Evolutionary conservation across 257 asterid species (phyloP).

Genomic region (Solanum sejunctum): DNA sequence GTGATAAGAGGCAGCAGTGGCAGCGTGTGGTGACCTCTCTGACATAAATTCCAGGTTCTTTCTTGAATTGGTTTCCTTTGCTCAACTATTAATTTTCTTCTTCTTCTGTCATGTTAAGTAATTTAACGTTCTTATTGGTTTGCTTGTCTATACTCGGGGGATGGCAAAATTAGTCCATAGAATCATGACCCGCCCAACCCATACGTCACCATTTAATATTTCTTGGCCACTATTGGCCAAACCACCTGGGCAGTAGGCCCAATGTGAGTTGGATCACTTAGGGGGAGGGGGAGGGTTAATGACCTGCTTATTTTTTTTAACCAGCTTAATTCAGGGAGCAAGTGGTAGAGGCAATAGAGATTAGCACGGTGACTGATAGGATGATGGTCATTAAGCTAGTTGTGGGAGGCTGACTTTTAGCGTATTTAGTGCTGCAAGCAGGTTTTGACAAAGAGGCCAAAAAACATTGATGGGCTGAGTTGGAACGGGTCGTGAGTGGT

Average conservation of each 20-base stretch:
- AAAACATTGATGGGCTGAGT: not conserved
- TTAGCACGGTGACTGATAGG: not conserved
- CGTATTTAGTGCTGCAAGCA: not conserved
- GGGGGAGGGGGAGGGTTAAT: not conserved
- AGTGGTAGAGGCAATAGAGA: not conserved
- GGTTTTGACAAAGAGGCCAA: not conserved
- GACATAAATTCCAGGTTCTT: not conserved
- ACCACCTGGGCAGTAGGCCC: too few species aligned
- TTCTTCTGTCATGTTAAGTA: not conserved
- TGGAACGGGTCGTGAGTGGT: not conserved
- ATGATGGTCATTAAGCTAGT: not conserved
- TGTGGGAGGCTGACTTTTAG: not conserved
- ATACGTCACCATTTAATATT: not conserved
- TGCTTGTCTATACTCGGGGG: not conserved
- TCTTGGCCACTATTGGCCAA: too few species aligned
- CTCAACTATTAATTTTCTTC: not conserved
- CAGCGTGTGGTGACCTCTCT: not conserved
- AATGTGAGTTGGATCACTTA: too few species aligned
- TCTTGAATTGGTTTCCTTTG: not conserved
- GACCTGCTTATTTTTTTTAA: not conserved
- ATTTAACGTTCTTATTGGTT: not conserved
- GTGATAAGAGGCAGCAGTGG: not conserved
- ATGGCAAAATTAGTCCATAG: not conserved
- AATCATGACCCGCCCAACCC: not conserved
- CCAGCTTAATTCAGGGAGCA: not conserved